A percentile compares a stretch with the other conserved stretches of the same genome.
Evolutionary conservation across 768 basidiomycete species (phyloP).

Genomic region (Rhodosporidiobolus odoratus): DNA sequence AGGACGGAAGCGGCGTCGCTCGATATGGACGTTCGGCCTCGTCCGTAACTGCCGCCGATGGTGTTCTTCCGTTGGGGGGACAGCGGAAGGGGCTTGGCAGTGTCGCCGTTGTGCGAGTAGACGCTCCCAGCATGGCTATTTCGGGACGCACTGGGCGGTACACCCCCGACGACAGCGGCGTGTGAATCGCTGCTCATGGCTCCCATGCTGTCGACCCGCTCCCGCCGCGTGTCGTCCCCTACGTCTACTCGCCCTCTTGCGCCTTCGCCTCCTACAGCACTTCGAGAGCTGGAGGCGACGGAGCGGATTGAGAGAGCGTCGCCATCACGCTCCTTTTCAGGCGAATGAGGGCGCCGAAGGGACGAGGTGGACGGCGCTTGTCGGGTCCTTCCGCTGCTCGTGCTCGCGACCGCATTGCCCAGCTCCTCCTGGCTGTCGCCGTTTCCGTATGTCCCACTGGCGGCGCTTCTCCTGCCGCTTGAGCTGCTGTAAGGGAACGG

Average conservation of each 20-base stretch:
- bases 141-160: not conserved
- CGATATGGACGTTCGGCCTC: not conserved
- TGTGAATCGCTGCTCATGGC: not conserved
- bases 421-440: not conserved
- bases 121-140: constrained; percentile 11
- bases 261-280: constrained; percentile 4
- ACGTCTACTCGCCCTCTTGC: not conserved
- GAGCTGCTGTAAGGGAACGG: not conserved
- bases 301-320: constrained; percentile 24
- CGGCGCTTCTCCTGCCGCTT: not conserved
- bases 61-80: not conserved
- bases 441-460: not conserved
- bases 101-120: constrained; percentile 6
- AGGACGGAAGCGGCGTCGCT: not conserved
- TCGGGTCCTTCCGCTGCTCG: not conserved
- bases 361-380: not conserved
- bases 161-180: not conserved
- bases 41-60: not conserved
- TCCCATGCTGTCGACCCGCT: constrained; percentile 21
- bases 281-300: constrained; percentile 41
- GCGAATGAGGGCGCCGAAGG: not conserved
- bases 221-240: not conserved
- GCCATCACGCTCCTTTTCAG: not conserved
- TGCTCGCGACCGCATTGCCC: not conserved
- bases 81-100: constrained; percentile 18